Conservation (phyloP, 2,329 filamentous ascomycete species). For the Claviceps pusilla region DNA sequence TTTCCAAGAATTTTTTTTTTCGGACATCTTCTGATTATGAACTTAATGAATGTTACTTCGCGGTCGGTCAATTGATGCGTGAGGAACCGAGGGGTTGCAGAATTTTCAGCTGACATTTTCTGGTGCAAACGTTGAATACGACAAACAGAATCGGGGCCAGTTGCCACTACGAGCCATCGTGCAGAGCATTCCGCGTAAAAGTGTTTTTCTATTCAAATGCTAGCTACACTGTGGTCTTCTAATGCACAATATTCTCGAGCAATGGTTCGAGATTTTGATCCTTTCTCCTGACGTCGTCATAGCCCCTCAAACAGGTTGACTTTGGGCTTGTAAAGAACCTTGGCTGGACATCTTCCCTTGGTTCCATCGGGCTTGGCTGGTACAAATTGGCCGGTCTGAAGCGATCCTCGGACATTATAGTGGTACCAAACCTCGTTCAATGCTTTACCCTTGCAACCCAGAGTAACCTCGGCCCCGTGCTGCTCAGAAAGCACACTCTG, state of each 20-base stretch:
- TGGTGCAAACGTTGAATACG: no score
- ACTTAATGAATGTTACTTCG: no score
- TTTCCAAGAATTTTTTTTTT: no score
- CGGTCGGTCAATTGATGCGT: no score
- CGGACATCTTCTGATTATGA: no score
- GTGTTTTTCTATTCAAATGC: neutral
- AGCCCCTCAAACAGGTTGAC: neutral
- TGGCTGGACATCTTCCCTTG: slow-evolving; percentile 46
- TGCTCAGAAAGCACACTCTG: slow-evolving; percentile 39
- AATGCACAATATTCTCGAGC: neutral
- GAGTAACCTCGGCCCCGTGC: slow-evolving; percentile 39
- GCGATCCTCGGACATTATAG: slow-evolving; percentile 43
- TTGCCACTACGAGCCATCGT: no score
- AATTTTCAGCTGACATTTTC: no score
- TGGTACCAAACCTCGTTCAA: slow-evolving; percentile 47
- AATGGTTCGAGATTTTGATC: no score
- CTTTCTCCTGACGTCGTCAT: neutral
- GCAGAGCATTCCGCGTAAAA: no score
- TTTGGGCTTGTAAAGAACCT: slow-evolving; percentile 43
- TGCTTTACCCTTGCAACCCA: slow-evolving; percentile 35
- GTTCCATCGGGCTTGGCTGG: slow-evolving; percentile 39
- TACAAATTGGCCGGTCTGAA: slow-evolving; percentile 46
- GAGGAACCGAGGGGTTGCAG: no score
- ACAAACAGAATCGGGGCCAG: no score
- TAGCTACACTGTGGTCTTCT: neutral